phyloP scores from a whole-genome alignment of 1,284 basidiomycete species.

The Meira nashicola region DNA sequence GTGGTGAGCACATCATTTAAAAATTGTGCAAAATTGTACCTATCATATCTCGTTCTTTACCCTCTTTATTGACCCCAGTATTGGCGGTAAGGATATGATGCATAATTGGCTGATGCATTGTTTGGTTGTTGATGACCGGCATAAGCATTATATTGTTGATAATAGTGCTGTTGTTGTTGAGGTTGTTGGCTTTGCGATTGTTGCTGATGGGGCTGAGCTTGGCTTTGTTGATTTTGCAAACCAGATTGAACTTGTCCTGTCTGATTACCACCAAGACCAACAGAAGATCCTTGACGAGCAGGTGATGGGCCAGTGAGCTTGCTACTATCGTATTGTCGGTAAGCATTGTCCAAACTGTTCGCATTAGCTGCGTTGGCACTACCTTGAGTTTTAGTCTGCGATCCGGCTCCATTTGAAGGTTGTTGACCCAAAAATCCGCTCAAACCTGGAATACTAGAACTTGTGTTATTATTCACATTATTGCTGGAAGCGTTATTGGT shows the following conservation, averaged over 20 bases:
- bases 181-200: constrained; percentile 32
- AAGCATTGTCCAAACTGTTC: constrained; percentile 12
- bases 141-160: constrained; percentile 47
- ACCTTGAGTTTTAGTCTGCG: constrained; percentile 6
- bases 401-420: constrained; percentile 5
- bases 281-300: background rate
- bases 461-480: background rate
- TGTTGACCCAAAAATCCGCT: constrained; percentile 1
- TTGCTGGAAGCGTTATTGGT: background rate
- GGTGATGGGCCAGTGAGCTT: background rate
- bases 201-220: constrained; percentile 21
- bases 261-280: background rate
- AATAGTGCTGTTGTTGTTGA: constrained; percentile 45
- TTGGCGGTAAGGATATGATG: constrained; percentile 38
- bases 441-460: constrained; percentile 3
- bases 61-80: constrained; percentile 39
- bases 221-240: constrained; percentile 13
- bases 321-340: constrained; percentile 11
- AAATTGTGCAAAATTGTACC: too few species aligned
- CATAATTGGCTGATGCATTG: constrained; percentile 36
- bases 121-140: constrained; percentile 34
- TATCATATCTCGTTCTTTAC: background rate
- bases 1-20: too few species aligned
- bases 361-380: background rate
- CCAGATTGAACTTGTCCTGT: background rate